phyloP scores from a whole-genome alignment of 73 alveolate species.

The Blepharisma japonicum region DNA sequence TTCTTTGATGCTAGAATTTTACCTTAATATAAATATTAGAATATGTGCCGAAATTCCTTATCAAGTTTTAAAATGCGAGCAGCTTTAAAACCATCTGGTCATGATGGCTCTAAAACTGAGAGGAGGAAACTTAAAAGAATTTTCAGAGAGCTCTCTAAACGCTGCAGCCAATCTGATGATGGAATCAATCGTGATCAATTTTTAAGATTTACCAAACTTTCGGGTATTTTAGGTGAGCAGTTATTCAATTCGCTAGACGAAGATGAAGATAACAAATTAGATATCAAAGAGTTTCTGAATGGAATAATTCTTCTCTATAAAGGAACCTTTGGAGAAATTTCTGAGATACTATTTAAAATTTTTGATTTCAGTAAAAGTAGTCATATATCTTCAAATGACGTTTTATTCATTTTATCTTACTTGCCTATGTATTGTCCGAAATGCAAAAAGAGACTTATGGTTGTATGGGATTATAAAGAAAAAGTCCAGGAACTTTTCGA shows the following conservation, averaged over 20 bases:
- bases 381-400: neutral
- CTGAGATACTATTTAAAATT: conserved; percentile 52
- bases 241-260: conserved; percentile 70
- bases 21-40: no score
- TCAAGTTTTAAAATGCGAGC: no score
- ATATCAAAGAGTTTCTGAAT: conserved; percentile 70
- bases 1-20: no score
- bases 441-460: neutral
- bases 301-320: conserved; percentile 58
- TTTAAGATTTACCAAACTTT: conserved; percentile 68
- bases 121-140: conserved; percentile 14
- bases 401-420: neutral
- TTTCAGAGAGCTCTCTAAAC: conserved; percentile 6
- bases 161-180: neutral
- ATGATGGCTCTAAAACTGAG: no score
- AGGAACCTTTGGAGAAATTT: conserved; percentile 46
- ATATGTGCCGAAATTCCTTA: no score
- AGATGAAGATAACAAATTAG: conserved; percentile 74
- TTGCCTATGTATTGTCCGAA: conserved; percentile 9
- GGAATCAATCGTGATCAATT: conserved; percentile 40
- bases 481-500: neutral
- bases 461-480: neutral
- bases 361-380: conserved; percentile 22
- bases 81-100: no score
- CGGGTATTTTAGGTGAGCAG: conserved; percentile 85